Evolutionary conservation across 1,284 basidiomycete species (phyloP), one percentile per base, ranked within the genome.

Genomic region (Ganoderma resinaceum): DNA sequence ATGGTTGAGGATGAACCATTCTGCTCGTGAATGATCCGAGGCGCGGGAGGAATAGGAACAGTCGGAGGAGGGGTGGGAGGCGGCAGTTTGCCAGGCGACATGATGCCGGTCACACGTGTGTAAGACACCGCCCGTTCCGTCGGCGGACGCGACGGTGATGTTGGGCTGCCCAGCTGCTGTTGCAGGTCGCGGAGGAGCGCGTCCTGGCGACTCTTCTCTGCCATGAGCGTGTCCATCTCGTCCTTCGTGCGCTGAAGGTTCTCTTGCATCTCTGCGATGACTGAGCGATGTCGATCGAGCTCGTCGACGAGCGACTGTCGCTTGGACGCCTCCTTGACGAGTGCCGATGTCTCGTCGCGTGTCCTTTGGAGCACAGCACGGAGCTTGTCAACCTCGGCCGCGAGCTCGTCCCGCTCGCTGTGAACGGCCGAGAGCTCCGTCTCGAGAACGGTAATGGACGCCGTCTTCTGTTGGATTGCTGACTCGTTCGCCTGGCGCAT

Each of bases 11-110:
- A 79, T 57, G 68, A 83, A 78, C 70, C 85, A 74, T 67, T 55
- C 65, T 78, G 75, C 76, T 84, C 83, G 72, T 84, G 85, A 55
- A 79, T 71, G 71, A 79, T 71, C 72, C 86, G 87, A 6, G 93
- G 92, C 16, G 92, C 89, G 26, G 94, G 94, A 11, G 96, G 96
- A 11, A 94, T 94, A 8, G 96, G 95, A 58, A 95, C 86, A 33
- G 92, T 91, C 3, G 95, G 96, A 29, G 96, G 95, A 0, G 95
- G 95, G 0, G 93, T 94, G 0, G 93, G 92, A 26, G 95, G 95
- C 31, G 95, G 95, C 33, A 94, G 86, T 78, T 96, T 96, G 74
- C 88, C 84, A 31, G 86, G 82, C 42, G 90, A 87, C 65, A 91
- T 79, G 23, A 91, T 66, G 37, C 86, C 87, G 67, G 86, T 86